Evolutionary conservation across 192 early-diverging fungal species (phyloP), one percentile per base, ranked within the genome.

Genomic region (Entomortierella chlamydospora): DNA sequence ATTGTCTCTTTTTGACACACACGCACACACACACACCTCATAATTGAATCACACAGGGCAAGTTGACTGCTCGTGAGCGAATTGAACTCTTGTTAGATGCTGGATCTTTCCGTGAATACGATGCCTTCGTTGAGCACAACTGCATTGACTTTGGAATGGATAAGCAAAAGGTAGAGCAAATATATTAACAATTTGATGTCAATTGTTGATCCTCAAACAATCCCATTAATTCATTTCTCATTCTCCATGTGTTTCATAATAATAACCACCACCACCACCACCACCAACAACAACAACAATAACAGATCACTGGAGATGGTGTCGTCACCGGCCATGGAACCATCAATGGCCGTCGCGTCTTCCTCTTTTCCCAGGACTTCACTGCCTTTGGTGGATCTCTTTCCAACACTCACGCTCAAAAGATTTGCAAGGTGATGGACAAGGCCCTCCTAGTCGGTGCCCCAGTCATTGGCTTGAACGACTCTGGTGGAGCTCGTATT

Each of bases 401-500:
- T 64, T 95, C 94, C 29, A 90, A 91, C 61, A 94, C 89, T 30
- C 93, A 97, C 81, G 95, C 97, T 2, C 86, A 89, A 61, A 98
- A 98, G 83, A 93, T 98, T 51, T 93, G 94, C 84, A 98, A 96
- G 83, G 83, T 94, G 65, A 95, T 98, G 94, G 96, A 98, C 76
- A 91, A 94, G 71, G 97, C 97, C 17, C 79, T 98, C 73, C 74
- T 92, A 41, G 95, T 95, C 15, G 94, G 96, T 23, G 95, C 95
- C n/a, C 97, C 97, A 6, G 92, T 99, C 22, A 92, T 99, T 51
- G 97, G 97, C 1, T 81, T 99, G 26, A 96, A 99, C 72, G 97
- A 99, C 84, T 97, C 96, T 61, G 97, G 97, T 50, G 97, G 97
- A 70, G 97, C 97, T 22, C 90, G 97, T 73, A 99, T 99, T 65